Evolutionary conservation across 805 yeast genomes (phyloP).

Genomic region (Ascoidea rubescens): DNA sequence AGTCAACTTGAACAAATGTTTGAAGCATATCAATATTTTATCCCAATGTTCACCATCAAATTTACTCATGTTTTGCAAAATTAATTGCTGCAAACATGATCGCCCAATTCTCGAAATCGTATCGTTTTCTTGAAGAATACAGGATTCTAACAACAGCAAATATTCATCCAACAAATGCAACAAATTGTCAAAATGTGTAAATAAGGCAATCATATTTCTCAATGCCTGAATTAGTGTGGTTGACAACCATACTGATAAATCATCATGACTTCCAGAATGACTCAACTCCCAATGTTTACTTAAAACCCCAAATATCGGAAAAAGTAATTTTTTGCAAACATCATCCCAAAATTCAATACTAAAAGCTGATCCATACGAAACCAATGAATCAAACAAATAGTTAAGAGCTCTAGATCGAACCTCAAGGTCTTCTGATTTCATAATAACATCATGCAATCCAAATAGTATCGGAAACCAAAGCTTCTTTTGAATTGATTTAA

Average conservation of each 20-base stretch:
- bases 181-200: conserved; percentile 66
- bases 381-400: conserved; percentile 67
- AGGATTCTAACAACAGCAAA: conserved; percentile 62
- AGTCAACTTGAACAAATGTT: conserved; percentile 60
- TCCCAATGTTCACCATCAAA: conserved; percentile 66
- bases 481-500: neutral
- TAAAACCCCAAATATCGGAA: conserved; percentile 81
- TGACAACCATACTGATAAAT: conserved; percentile 87
- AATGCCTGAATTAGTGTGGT: conserved; percentile 94
- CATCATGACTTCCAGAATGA: conserved; percentile 61
- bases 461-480: conserved; percentile 79
- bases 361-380: conserved; percentile 68
- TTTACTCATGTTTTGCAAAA: conserved; percentile 57
- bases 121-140: conserved; percentile 94
- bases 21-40: conserved; percentile 49
- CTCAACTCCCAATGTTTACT: conserved; percentile 62
- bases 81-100: conserved; percentile 68
- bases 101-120: conserved; percentile 93
- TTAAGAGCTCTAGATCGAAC: conserved; percentile 83
- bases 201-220: conserved; percentile 72
- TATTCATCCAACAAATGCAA: conserved; percentile 67
- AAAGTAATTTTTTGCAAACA: conserved; percentile 61
- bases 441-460: conserved; percentile 77
- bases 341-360: conserved; percentile 69
- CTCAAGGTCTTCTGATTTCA: conserved; percentile 90